Base-by-base conservation (phyloP, 345 rosid genomes). In the Ceriops tagal region DNA sequence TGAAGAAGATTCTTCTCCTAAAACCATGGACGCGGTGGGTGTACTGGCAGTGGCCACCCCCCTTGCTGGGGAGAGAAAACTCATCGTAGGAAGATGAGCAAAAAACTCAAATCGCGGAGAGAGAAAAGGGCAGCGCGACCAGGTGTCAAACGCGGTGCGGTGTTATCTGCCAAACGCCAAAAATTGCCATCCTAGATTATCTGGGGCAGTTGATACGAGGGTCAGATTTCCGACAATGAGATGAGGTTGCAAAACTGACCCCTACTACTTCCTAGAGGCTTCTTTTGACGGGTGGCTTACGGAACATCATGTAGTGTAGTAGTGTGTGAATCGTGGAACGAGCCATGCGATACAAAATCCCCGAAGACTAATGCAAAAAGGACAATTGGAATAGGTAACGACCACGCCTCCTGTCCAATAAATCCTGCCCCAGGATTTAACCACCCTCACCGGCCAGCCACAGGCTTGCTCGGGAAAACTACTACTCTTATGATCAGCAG, bases 361-460 rank as follows among this genome's bases (percentile, higher is more conserved):
- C 28, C 8, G 24, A 13, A 55, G 28, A 24, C 18, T 43, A 13
- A 43, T 22, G 30, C 5, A 5, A 53, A 21, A 3, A 30, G 13
- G 30, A 69, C 49, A 26, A 47, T 9, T 60, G 65, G n/a, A 31
- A 43, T 43, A 0, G 49, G 1, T 43, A 43, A 43, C 19, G 49
- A 13, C 49, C 19, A 43, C 49, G 3, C 19, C 18, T 43, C 39
- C 61, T 64, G 47, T 52, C 73, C 37, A 59, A 18, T n/a, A 22
- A 21, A 39, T n/a, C 71, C 74, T 65, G 11, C 73, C 80, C 66
- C 11, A 39, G 49, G 49, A 16, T 61, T 6, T 39, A 34, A 43
- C 19, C 26, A 43, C 19, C 46, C 64, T 39, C n/a, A 5, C 6
- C 7, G 6, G 6, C 34, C 61, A 16, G 61, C 30, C 30, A 5